phyloP scores from a whole-genome alignment of 2,329 filamentous ascomycete genomes.

The Venturia asperata region DNA sequence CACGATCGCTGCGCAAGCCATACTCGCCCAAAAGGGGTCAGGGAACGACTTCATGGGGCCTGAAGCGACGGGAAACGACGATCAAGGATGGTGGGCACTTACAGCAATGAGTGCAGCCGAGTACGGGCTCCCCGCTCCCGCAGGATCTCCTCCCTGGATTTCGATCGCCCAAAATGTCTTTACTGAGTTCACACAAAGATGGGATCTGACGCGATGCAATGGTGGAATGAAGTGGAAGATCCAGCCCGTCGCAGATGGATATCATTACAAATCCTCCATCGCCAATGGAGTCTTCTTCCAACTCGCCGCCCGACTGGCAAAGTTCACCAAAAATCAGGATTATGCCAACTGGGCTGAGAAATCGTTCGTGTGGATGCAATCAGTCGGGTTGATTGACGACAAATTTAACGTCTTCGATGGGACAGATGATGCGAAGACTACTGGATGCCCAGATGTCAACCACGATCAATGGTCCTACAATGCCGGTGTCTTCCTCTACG shows the following conservation, averaged over 20 bases:
- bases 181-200: slow-evolving; percentile 32
- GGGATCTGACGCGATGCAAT: slow-evolving; percentile 33
- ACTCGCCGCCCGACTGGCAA: slow-evolving; percentile 36
- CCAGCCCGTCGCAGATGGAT: slow-evolving; percentile 44
- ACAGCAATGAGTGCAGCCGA: slow-evolving; percentile 52
- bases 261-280: slow-evolving; percentile 37
- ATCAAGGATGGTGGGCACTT: slow-evolving; percentile 53
- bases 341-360: slow-evolving; percentile 57
- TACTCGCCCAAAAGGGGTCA: slow-evolving; percentile 37
- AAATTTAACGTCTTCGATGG: slow-evolving; percentile 41
- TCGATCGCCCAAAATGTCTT: slow-evolving; percentile 33
- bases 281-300: slow-evolving; percentile 49
- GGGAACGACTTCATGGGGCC: slow-evolving; percentile 38
- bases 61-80: slow-evolving; percentile 47
- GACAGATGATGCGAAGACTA: slow-evolving; percentile 30
- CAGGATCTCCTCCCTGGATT: slow-evolving; percentile 26
- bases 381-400: slow-evolving; percentile 53
- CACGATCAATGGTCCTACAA: slow-evolving; percentile 53
- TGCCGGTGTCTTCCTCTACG: slow-evolving; percentile 48
- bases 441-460: slow-evolving; percentile 42
- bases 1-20: slow-evolving; percentile 35
- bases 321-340: slow-evolving; percentile 38
- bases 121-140: slow-evolving; percentile 37
- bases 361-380: slow-evolving; percentile 31
- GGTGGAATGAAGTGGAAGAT: slow-evolving; percentile 36